phyloP scores from a whole-genome alignment of 306 rosid genomes.

The Cicer arietinum region DNA sequence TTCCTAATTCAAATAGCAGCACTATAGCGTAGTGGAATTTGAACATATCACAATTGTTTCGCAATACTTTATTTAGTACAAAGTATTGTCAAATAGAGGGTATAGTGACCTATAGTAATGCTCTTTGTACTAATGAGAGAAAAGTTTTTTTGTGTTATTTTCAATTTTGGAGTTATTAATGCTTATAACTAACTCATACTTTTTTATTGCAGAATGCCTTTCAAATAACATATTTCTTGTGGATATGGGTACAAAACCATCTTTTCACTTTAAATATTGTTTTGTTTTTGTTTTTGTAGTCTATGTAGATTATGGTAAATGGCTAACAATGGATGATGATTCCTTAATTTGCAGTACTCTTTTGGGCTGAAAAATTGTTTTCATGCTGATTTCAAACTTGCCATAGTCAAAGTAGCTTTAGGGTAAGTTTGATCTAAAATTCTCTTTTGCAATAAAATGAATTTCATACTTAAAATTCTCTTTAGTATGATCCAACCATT shows the following conservation, averaged over 20 bases:
- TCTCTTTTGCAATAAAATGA: background rate
- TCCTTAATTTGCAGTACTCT: slow-evolving; percentile 73
- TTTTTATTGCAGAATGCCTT: slow-evolving; percentile 85
- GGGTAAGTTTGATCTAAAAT: slow-evolving; percentile 65
- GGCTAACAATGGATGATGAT: slow-evolving; percentile 10
- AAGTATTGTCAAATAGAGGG: no score
- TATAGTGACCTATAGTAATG: no score
- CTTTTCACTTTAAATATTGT: slow-evolving; percentile 20
- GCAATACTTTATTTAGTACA: no score
- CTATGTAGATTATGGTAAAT: slow-evolving; percentile 3
- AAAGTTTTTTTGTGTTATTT: background rate
- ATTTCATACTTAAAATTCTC: background rate
- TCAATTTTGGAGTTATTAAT: slow-evolving; percentile 11
- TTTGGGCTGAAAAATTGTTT: slow-evolving; percentile 79
- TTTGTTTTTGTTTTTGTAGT: background rate
- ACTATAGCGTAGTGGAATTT: no score
- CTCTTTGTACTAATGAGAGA: background rate
- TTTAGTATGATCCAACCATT: slow-evolving; percentile 20
- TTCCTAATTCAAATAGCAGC: background rate
- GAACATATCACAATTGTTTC: no score
- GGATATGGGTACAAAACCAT: slow-evolving; percentile 82
- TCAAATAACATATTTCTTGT: slow-evolving; percentile 85
- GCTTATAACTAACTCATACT: slow-evolving; percentile 38
- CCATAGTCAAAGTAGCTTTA: slow-evolving; percentile 64
- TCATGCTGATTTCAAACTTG: slow-evolving; percentile 67